phyloP scores from a whole-genome alignment of 1,284 basidiomycete species.

The Gomphus sp. region DNA sequence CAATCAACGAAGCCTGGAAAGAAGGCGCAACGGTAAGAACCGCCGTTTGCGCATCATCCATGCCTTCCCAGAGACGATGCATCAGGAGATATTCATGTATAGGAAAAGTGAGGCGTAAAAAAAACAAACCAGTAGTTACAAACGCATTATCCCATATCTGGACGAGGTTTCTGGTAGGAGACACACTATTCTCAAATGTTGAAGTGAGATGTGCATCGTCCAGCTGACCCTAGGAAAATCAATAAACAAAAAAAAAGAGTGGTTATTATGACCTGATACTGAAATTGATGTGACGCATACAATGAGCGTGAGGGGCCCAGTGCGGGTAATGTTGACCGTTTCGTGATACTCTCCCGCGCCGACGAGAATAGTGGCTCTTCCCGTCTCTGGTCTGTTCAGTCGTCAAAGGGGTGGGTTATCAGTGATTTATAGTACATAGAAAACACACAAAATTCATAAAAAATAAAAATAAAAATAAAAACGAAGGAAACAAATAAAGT shows the following conservation, averaged over 20 bases:
- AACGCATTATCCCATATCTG: conserved; percentile 42
- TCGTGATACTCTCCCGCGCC: conserved; percentile 56
- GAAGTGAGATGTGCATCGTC: conserved; percentile 25
- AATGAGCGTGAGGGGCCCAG: conserved; percentile 45
- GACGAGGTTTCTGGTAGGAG: conserved; percentile 40
- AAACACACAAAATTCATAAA: conserved; percentile 28
- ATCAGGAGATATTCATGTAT: not conserved
- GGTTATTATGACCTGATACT: not conserved
- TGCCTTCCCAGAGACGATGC: conserved; percentile 16
- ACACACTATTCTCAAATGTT: conserved; percentile 18
- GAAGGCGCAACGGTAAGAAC: conserved; percentile 45
- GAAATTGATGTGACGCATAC: conserved; percentile 20
- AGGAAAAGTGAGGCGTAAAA: not conserved
- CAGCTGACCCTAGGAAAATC: conserved; percentile 39
- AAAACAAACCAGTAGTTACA: conserved; percentile 15
- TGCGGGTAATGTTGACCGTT: conserved; percentile 45
- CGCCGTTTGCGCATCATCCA: conserved; percentile 45
- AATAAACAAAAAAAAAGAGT: not conserved
- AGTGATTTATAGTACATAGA: not conserved
- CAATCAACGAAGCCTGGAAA: conserved; percentile 40
- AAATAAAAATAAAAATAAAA: not conserved
- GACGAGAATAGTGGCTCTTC: conserved; percentile 41
- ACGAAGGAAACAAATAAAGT: not conserved
- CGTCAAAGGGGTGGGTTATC: not conserved
- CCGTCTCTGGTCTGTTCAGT: conserved; percentile 27